Percentiles rank a stretch among this genome's conserved stretches.
Evolutionary conservation across 2,329 filamentous ascomycete species (phyloP).

Genomic region (Diplocarpon mali): DNA sequence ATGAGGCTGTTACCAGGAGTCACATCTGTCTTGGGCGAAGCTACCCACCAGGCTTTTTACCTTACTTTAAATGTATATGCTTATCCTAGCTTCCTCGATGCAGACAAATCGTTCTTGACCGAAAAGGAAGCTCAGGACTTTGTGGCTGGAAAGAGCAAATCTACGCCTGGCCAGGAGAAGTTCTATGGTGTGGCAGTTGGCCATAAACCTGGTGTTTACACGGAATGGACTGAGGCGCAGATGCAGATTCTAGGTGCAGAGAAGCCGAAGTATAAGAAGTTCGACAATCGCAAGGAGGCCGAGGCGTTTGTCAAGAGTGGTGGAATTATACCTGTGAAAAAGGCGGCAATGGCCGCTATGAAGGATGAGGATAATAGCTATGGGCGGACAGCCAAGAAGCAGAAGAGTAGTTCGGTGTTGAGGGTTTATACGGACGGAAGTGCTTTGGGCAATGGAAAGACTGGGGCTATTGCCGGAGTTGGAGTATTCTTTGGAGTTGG

Average conservation of each 20-base stretch:
- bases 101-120: constrained; percentile 71
- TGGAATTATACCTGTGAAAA: constrained; percentile 17
- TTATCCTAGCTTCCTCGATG: constrained; percentile 3
- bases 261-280: constrained; percentile 59
- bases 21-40: neutral
- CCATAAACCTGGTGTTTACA: constrained; percentile 47
- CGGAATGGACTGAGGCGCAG: constrained; percentile 57
- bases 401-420: constrained; percentile 17
- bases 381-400: constrained; percentile 7
- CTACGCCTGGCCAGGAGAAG: constrained; percentile 30
- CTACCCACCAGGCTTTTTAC: too few species aligned
- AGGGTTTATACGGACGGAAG: constrained; percentile 54
- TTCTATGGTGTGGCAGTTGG: constrained; percentile 54
- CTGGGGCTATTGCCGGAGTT: constrained; percentile 45
- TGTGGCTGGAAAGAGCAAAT: constrained; percentile 45
- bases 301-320: constrained; percentile 57
- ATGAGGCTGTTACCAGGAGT: too few species aligned
- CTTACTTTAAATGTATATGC: neutral
- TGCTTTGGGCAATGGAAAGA: constrained; percentile 44
- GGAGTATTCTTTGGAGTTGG: constrained; percentile 51
- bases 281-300: constrained; percentile 58
- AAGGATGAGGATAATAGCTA: constrained; percentile 17
- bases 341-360: neutral
- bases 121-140: constrained; percentile 70
- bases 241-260: constrained; percentile 65